Evolutionary conservation across 2,329 filamentous ascomycete species (phyloP).

Genomic region (Akanthomyces lecanii): DNA sequence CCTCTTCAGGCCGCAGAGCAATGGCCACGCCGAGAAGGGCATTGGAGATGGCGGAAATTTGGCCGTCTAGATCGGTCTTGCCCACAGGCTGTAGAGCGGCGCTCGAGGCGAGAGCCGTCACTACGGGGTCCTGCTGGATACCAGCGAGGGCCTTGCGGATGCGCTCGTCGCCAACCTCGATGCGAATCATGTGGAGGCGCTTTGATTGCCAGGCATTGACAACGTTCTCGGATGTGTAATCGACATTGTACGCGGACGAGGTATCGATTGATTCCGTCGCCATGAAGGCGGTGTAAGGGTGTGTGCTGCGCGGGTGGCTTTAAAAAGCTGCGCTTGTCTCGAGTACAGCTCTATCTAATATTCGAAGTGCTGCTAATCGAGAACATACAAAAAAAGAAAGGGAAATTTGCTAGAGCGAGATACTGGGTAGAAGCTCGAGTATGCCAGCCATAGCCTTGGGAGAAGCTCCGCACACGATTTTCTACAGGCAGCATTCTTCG

Average conservation of each 20-base stretch:
- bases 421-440: background rate
- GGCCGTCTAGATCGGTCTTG: constrained; percentile 16
- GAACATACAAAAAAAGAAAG: too few relatives aligned
- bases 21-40: constrained; percentile 22
- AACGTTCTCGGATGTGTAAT: background rate
- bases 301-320: background rate
- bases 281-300: background rate
- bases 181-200: constrained; percentile 1
- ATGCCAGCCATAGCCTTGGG: background rate
- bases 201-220: constrained; percentile 7
- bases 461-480: background rate
- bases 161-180: background rate
- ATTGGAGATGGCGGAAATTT: constrained; percentile 14
- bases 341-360: too few relatives aligned
- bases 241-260: background rate
- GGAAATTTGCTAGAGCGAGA: too few relatives aligned
- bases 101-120: constrained; percentile 17
- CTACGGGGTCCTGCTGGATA: constrained; percentile 17
- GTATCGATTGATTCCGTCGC: constrained; percentile 1
- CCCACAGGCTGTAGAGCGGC: constrained; percentile 15
- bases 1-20: constrained; percentile 18
- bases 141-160: background rate
- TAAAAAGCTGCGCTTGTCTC: too few relatives aligned
- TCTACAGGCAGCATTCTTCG: too few relatives aligned
- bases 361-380: too few relatives aligned